Evolutionary conservation across 78 protist genomes (phyloP), one percentile per base, ranked within the genome.

Genomic region (Planoprotostelium fungivorum): DNA sequence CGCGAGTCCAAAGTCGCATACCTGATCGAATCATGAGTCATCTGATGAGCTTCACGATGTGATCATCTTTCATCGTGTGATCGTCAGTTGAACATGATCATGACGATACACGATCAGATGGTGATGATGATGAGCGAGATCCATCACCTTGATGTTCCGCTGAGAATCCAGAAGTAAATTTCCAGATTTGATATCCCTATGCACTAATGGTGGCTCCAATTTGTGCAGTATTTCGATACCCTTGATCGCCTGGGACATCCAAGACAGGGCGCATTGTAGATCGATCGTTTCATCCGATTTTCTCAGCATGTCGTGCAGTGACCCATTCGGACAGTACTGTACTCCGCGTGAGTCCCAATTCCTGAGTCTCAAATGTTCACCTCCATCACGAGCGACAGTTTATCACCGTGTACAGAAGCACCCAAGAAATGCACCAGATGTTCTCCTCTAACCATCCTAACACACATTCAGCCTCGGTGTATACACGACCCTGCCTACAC

Each of bases 1-100:
- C 10, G 96, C 87, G 28, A 96, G 28, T 9, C 97, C 97, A 87
- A 96, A 96, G 90, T 96, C 97, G 83, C 96, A 94, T 28, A 96
- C 87, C 85, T 96, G 5, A 51, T 51, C 16, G n/a, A n/a, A n/a
- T n/a, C n/a, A n/a, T n/a, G n/a, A n/a, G n/a, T n/a, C n/a, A n/a
- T n/a, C n/a, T n/a, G n/a, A n/a, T n/a, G n/a, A n/a, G n/a, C n/a
- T n/a, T n/a, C n/a, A n/a, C n/a, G n/a, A n/a, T n/a, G n/a, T n/a
- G n/a, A n/a, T n/a, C n/a, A n/a, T n/a, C n/a, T n/a, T n/a, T n/a
- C n/a, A n/a, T n/a, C n/a, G n/a, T n/a, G n/a, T n/a, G n/a, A n/a
- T n/a, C n/a, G n/a, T n/a, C n/a, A n/a, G n/a, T n/a, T n/a, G n/a
- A n/a, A n/a, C n/a, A n/a, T n/a, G n/a, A n/a, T n/a, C n/a, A n/a